phyloP scores from a whole-genome alignment of 116 monocot genomes.

The Zostera marina region DNA sequence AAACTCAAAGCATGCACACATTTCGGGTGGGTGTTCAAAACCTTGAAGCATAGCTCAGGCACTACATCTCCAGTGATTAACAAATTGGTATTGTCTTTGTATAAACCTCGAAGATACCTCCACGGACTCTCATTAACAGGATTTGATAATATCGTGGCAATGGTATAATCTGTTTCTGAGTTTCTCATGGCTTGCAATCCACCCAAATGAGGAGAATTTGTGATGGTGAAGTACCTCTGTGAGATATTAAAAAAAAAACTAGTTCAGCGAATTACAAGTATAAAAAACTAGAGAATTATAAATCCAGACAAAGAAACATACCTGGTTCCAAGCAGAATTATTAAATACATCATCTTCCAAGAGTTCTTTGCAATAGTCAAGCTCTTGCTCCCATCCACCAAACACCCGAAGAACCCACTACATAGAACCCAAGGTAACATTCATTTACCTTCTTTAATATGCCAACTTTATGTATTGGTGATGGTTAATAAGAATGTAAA shows the following conservation, averaged over 20 bases:
- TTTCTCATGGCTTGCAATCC: conserved; percentile 59
- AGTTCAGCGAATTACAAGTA: conserved; percentile 1
- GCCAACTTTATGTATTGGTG: no score
- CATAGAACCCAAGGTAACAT: conserved; percentile 2
- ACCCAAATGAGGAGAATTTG: conserved; percentile 61
- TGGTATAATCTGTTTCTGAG: conserved; percentile 47
- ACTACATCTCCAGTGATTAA: conserved; percentile 30
- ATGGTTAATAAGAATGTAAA: neutral
- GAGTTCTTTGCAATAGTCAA: conserved; percentile 55
- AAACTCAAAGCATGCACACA: conserved; percentile 44
- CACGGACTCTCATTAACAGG: conserved; percentile 93
- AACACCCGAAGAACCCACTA: conserved; percentile 92
- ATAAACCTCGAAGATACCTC: conserved; percentile 82
- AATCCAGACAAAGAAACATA: conserved; percentile 6
- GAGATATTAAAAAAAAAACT: conserved; percentile 2
- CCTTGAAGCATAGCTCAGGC: conserved; percentile 39
- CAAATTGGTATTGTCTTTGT: conserved; percentile 39
- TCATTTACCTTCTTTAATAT: no score
- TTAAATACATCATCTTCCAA: conserved; percentile 77
- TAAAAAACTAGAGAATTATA: neutral
- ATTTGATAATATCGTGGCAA: conserved; percentile 40
- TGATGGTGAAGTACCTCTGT: conserved; percentile 87
- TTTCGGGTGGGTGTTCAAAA: conserved; percentile 28
- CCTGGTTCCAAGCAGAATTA: conserved; percentile 99
- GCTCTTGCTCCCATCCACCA: conserved; percentile 91